Evolutionary conservation across 2,329 filamentous ascomycete genomes (phyloP), one percentile per base, ranked within the genome.

Genomic region (Clarireedia hainanense): DNA sequence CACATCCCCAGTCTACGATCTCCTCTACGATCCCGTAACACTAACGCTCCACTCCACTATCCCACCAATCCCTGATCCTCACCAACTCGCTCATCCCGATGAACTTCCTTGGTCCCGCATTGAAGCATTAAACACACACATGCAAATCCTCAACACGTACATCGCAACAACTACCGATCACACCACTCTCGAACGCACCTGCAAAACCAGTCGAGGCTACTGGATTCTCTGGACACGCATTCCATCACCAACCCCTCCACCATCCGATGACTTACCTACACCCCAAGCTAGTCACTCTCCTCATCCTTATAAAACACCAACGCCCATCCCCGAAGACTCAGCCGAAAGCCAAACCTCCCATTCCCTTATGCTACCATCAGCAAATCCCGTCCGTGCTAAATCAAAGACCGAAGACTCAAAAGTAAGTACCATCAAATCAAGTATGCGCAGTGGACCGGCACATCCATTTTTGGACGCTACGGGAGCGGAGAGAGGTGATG

Each of bases 201-300:
- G 78, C 63, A 85, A 86, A 73, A 86, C 84, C 4, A 81, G 74
- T 47, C 77, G 83, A 36, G 84, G 83, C 1, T 87, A 83, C 81
- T 87, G 84, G 84, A 75, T 87, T 30, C 81, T 86, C 26, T 87
- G 84, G 84, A 83, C 77, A 48, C 74, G 81, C 24, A 71, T 85
- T 23, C 64, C 78, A 5, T 23, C 52, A 9, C 75, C 76, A 50
- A 70, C 70, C 9, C 63, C 65, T 10, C 49, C 46, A n/a, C n/a
- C 4, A n/a, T 46, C 40, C 4, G 39, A 20, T 49, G 49, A 15
- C 20, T 17, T 10, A 37, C 6, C 46, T 3, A 50, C 30, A 42
- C 27, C 27, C 27, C 27, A 30, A 30, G 27, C 27, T 10, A 7
- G 30, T 23, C 47, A 47, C 5, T 20, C 50, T 34, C 50, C 51